Evolutionary conservation across 345 rosid genomes (phyloP), one percentile per base, ranked within the genome.

Genomic region (sweet orange (Citrus sinensis)): DNA sequence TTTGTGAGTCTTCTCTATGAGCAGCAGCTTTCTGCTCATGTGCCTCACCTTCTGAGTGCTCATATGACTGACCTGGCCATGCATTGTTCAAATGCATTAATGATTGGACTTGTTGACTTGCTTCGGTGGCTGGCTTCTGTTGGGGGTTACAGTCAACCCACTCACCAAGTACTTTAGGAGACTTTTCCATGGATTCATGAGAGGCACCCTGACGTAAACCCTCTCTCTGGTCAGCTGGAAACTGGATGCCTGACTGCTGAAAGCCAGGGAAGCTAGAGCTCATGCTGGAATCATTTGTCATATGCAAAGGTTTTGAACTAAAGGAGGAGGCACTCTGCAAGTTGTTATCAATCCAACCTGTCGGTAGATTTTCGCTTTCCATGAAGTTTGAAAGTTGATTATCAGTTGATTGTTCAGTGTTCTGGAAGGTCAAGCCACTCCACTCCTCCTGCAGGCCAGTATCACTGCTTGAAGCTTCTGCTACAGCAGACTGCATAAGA

Each of bases 401-500:
- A 71, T 81, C 87, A 2, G 82, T 81, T 73, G 92, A 80, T 62
- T 72, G 80, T 79, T 92, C 92, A 37, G 82, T 85, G 81, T 82
- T 86, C 81, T 72, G 93, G 83, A 88, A 83, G 70, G 87, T 86
- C 85, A 88, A 76, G 78, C 92, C 91, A 85, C 90, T 89, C 91
- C 92, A 90, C 86, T 90, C 94, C 78, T 90, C 98, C 80, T 88
- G 93, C 68, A 81, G 37, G 56, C 87, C 89, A 46, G 88, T 82
- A 62, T 92, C 92, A 77, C 91, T 86, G 81, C 91, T 90, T 70
- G 95, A 92, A 49, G 97, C 88, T 87, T 94, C 98, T 74, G 95
- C 94, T 11, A 94, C 90, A 55, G 97, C 97, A 80, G 97, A 88
- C 80, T 94, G 98, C 97, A 94, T 92, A 30, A 94, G 95, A 74